Evolutionary conservation across 805 yeast species (phyloP), one percentile per base, ranked within the genome.

Genomic region (Tetrapisispora taiwanensis): DNA sequence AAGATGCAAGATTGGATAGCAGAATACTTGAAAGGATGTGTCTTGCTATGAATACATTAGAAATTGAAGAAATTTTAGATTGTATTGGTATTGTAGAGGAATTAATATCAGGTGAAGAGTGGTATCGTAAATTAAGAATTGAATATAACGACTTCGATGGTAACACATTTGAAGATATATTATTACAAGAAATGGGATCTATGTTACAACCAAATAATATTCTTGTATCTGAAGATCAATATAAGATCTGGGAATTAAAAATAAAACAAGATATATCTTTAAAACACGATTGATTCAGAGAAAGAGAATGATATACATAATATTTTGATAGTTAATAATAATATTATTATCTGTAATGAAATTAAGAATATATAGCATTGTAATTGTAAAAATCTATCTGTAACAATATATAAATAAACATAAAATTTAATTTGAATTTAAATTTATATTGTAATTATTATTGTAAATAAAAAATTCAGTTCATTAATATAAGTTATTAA

Each of bases 41-140:
- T 43, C 62, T 63, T 19, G 62, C 71, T 62, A 72, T 52, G 86
- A 81, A 15, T 73, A 77, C 18, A 55, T 72, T 36, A 56, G 72
- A 64, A 57, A 34, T 69, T 39, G 60, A 69, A 31, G 81, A 77
- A 32, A 60, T 83, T 44, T 60, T 66, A 15, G 66, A 71, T 17
- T 79, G 84, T 73, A 63, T 75, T 14, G 71, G 66, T 13, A 60
- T 79, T 22, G 77, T 79, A 0, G 72, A 72, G 36, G 75, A 71
- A 36, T 59, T 81, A 44, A 68, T 82, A 30, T 69, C 70, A 26
- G 74, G 74, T 39, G 78, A 74, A 48, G 70, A 73, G 35, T 84
- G 94, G 90, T 71, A 76, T 43, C 66, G 73, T 30, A 75, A 73
- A 24, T 56, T 83, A 31, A 78, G 76, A 49, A 56, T 67, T 13